phyloP scores from a whole-genome alignment of 1,284 basidiomycete species.

The Papiliotrema terrestris region DNA sequence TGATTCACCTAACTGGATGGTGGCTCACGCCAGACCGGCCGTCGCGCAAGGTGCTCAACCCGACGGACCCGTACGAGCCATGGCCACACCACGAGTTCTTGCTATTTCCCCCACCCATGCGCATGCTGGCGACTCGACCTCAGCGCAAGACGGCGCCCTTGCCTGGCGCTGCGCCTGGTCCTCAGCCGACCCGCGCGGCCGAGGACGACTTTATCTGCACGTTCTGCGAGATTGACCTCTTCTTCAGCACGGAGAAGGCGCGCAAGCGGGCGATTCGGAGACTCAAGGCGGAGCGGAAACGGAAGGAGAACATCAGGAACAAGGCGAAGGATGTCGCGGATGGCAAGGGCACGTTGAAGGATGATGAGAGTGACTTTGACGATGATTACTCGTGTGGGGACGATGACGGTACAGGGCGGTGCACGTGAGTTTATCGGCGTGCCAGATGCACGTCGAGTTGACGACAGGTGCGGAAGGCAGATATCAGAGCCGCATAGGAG shows the following conservation, averaged over 20 bases:
- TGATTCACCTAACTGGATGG: background rate
- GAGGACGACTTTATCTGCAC: slow-evolving; percentile 84
- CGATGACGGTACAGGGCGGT: slow-evolving; percentile 19
- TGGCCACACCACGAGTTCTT: slow-evolving; percentile 33
- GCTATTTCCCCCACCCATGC: slow-evolving; percentile 45
- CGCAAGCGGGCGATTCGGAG: slow-evolving; percentile 65
- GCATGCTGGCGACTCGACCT: slow-evolving; percentile 35
- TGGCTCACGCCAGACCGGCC: slow-evolving; percentile 39
- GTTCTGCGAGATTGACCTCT: slow-evolving; percentile 79
- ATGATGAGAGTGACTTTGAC: slow-evolving; percentile 22
- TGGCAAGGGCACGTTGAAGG: slow-evolving; percentile 28
- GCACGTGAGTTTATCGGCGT: slow-evolving; percentile 21
- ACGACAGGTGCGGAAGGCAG: slow-evolving; percentile 5
- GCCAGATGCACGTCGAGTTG: background rate
- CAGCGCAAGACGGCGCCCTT: slow-evolving; percentile 16
- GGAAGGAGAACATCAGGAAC: slow-evolving; percentile 70
- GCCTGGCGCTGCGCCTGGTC: slow-evolving; percentile 7
- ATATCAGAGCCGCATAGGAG: slow-evolving; percentile 6
- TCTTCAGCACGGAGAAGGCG: slow-evolving; percentile 66
- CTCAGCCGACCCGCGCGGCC: slow-evolving; percentile 49
- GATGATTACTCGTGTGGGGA: slow-evolving; percentile 20
- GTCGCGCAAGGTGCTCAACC: slow-evolving; percentile 26
- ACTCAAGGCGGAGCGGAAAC: slow-evolving; percentile 70
- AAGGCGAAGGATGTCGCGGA: slow-evolving; percentile 57
- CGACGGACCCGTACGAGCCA: slow-evolving; percentile 32